Base-by-base conservation (phyloP, 1,284 basidiomycete genomes). In the Papiliotrema flavescens region DNA sequence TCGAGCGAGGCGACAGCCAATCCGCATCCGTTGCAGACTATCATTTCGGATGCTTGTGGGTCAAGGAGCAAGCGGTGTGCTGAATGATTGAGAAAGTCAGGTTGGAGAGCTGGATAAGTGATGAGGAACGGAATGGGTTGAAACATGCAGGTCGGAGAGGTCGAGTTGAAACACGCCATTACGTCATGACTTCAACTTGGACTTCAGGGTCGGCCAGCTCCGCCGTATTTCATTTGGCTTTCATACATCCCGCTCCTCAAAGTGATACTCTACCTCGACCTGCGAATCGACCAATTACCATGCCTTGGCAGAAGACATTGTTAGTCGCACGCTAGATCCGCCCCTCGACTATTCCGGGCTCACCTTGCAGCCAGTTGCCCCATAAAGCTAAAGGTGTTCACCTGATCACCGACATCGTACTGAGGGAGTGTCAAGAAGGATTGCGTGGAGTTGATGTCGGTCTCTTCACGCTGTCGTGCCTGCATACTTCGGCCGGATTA, bases 241-340 rank as follows among this genome's bases (percentile, higher is more conserved):
- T n/a, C n/a, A n/a, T 32, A 5, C 28, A 32, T 32, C 28, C 28
- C 28, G 11, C 28, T 6, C 11, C 11, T 32, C 6, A 5, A 6
- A 11, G 28, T 32, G 6, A 5, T 11, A 32, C 28, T 35, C 24
- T 14, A 28, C 17, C 13, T 6, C n/a, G 15, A 13, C 34, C 11
- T 6, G 5, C 17, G 34, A 19, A 32, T 47, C 23, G 24, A 22
- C 23, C 26, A 28, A 43, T 20, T 42, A 70, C 40, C 19, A 93
- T 96, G 92, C 89, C 86, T 54, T 95, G 91, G 89, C 93, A 96
- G 73, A 92, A 87, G 74, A 86, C 86, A 7, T 93, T 96, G 73
- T 73, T 47, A 83, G 71, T 57, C 2, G 20, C 17, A 45, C 9
- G 39, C 23, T 24, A 28, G 23, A 22, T 19, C 35, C 11, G 15